Base-by-base conservation (phyloP, 2,329 filamentous ascomycete genomes). In the Teratosphaeria gauchensis region DNA sequence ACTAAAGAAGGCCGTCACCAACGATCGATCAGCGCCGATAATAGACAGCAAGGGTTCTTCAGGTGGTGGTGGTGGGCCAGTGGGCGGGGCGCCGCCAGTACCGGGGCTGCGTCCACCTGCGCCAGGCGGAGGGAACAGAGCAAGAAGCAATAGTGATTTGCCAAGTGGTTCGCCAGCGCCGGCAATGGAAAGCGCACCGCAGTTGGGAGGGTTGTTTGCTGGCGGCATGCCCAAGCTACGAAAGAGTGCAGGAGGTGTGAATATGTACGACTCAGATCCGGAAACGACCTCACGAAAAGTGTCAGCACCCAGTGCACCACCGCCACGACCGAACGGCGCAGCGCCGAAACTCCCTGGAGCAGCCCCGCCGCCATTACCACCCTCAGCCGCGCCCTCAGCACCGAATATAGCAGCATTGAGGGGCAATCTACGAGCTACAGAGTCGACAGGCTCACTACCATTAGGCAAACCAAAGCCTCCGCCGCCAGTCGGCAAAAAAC, bases 141-240 rank as follows among this genome's bases (percentile, higher is more conserved):
- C 84, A 59, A 83, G 91, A 71, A 95, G 90, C 74, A 92, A 94
- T 72, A 96, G 92, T 72, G 90, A 95, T 67, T 82, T 83, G 56
- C 80, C 63, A 9, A 62, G 63, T 64, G 67, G 70, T 16, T 75
- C 76, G 63, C 67, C 68, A 56, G 78, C 80, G 54, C 76, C 76
- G 62, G 75, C 75, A 1, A 74, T 80, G 65, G 82, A 86, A 24
- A 74, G 84, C 21, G 84, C 89, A 54, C 90, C 91, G 11, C 92
- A 96, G 71, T 74, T 97, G 11, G 92, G 80, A 32, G 94, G 94
- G 1, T 74, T 99, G 30, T 96, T 99, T 70, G 90, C 89, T 1
- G 92, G 90, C 38, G 54, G 92, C 42, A 97, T 97, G 84, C 94
- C 94, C 2, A 97, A 96, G 76, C 73, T 99, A 69, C 89, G 89